Evolutionary conservation across 345 rosid species (phyloP), one percentile per base, ranked within the genome.

Genomic region (Brassica nigra): DNA sequence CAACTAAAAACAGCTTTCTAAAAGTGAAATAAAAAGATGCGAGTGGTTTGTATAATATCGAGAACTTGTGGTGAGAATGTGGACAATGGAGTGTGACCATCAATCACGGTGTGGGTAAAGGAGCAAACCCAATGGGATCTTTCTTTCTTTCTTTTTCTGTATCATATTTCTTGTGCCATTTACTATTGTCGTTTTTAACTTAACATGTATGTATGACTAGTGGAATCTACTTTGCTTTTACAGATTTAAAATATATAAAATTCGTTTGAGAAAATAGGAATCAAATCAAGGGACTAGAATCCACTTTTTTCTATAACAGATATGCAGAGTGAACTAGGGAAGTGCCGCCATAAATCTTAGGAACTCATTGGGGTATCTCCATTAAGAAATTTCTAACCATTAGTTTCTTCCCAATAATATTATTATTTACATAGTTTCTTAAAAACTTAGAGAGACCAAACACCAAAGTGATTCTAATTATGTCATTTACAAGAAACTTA

Each of bases 51-150:
- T 33, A 59, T 73, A 58, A 67, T 31, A 73, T 58, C 39, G 74
- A 73, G 78, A 66, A 57, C 62, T 58, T 63, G 28, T 62, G 80
- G 80, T 33, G 66, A 5, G 76, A 49, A 30, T 70, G 75, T 62
- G 81, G 81, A 49, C 12, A 62, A 52, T 63, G 81, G 76, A 62
- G 71, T 57, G 68, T 67, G 64, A 33, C 64, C 78, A 79, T 73
- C 68, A 79, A 79, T 79, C 54, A 79, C 74, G 78, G 74, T 73
- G 77, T 66, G 73, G 59, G 73, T 42, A 71, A 71, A 78, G 57
- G 37, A 78, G 67, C 73, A 71, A 52, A 27, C 20, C 70, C 42
- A 63, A 55, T 78, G 76, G 76, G 76, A 42, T 34, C 73, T 66
- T 67, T 61, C 4, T 57, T 8, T 11, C 66, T 29, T 34, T 34